phyloP scores from a whole-genome alignment of 371 early-diverging fungal genomes.

The Haplosporangium sp. region DNA sequence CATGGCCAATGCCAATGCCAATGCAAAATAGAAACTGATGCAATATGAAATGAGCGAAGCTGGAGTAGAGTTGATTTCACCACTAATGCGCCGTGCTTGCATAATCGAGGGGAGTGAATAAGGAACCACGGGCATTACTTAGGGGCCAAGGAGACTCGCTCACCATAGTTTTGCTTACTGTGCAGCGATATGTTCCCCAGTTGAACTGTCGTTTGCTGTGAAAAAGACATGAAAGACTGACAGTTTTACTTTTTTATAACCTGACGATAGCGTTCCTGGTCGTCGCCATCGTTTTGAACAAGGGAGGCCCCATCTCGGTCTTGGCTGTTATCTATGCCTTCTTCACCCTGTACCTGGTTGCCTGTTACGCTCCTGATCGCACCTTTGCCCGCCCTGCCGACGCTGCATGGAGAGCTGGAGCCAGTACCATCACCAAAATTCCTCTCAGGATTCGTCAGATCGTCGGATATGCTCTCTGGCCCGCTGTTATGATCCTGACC shows the following conservation, averaged over 20 bases:
- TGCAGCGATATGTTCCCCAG: not conserved
- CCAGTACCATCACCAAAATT: conserved; percentile 10
- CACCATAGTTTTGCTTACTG: not conserved
- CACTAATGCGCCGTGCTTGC: too few species aligned
- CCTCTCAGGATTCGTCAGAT: conserved; percentile 29
- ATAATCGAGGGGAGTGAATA: too few species aligned
- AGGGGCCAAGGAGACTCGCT: too few species aligned
- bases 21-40: too few species aligned
- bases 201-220: not conserved
- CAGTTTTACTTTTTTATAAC: not conserved
- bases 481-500: conserved; percentile 64
- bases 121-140: too few species aligned
- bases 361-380: conserved; percentile 61
- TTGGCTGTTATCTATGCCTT: conserved; percentile 63
- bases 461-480: conserved; percentile 55
- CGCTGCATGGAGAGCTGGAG: conserved; percentile 34
- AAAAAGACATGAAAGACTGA: not conserved
- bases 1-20: not conserved
- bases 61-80: too few species aligned
- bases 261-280: conserved; percentile 32
- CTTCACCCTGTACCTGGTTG: conserved; percentile 66
- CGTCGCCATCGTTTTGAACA: conserved; percentile 39
- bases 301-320: conserved; percentile 47
- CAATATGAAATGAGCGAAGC: too few species aligned
- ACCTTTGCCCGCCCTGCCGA: conserved; percentile 60